Base-by-base conservation (phyloP, 108 stramenopile species). In the Skeletonema costatum region DNA sequence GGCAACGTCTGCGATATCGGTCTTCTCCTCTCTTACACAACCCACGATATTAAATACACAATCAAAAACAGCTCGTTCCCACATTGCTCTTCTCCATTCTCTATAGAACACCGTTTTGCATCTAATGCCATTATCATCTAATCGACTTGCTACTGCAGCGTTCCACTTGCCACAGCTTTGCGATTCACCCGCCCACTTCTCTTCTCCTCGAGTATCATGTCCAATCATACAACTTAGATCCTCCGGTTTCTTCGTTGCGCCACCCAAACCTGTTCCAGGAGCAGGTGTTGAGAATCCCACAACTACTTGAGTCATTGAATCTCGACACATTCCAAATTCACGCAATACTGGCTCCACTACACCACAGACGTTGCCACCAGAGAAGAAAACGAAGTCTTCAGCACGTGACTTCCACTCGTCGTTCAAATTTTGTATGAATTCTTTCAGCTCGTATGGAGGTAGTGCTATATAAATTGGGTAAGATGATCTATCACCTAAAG, bases 111-210 rank as follows among this genome's bases (percentile, higher is more conserved):
- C 87, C 3, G 78, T 83, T 60, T 80, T 77, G 38, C 93, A 94
- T 48, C 82, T 73, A 10, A 94, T 81, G 16, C 70, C 78, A 76
- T 83, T 88, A 0, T 73, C 68, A 64, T 85, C 85, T 68, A 94
- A 74, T 30, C 93, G 82, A 65, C 84, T 66, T 6, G 81, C 86
- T 59, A 94, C 83, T 1, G 93, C 86, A 58, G 90, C 91, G 42
- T 82, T 85, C 93, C 93, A 94, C 70, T 94, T 92, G 12, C 93
- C 93, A 82, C 93, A 94, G 9, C 84, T 85, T 21, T 85, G 62
- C 44, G 87, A 86, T 65, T 90, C 90, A 38, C 93, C 93, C 4
- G 93, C 89, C 80, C 77, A 81, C 71, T 94, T 94, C 58, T 83
- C 87, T 75, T 92, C 91, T 60, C 89, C 91, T 39, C 77, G 60